A percentile compares a stretch with the other conserved stretches of the same genome.
Conservation (phyloP, 176 grass and related monocot genomes). For the Olyra latifolia region DNA sequence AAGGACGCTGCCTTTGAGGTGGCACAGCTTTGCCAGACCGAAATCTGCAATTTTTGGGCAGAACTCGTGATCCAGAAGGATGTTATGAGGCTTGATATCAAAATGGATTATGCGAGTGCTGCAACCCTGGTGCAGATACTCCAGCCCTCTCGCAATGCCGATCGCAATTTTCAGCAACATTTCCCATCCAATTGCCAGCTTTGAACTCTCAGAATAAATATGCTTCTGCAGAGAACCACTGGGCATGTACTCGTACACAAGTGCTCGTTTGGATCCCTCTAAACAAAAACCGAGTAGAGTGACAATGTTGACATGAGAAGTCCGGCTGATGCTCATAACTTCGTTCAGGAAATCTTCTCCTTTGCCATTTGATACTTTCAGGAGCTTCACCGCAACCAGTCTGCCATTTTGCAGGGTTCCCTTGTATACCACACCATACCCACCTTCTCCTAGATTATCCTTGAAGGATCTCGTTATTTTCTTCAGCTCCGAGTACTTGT, state of each 20-base stretch:
- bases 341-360: conserved; percentile 59
- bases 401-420: conserved; percentile 37
- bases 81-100: conserved; percentile 67
- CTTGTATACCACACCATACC: conserved; percentile 56
- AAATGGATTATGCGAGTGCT: conserved; percentile 66
- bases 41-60: conserved; percentile 67
- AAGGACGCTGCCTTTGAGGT: conserved; percentile 39
- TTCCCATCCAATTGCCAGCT: conserved; percentile 38
- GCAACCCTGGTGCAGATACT: conserved; percentile 57
- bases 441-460: conserved; percentile 59
- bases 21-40: conserved; percentile 62
- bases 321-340: conserved; percentile 50
- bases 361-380: conserved; percentile 30
- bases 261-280: conserved; percentile 38
- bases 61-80: conserved; percentile 48
- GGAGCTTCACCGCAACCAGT: conserved; percentile 53
- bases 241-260: conserved; percentile 63
- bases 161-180: conserved; percentile 44
- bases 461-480: conserved; percentile 61
- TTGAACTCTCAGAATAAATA: conserved; percentile 41
- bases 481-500: conserved; percentile 47
- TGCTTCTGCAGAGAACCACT: conserved; percentile 63
- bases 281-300: conserved; percentile 49
- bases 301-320: conserved; percentile 65
- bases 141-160: conserved; percentile 45